These are phyloP conservation scores for Hygrophorus russula DNA, from an alignment of 768 basidiomycete genomes.

Conservation along the genomic window DNA sequence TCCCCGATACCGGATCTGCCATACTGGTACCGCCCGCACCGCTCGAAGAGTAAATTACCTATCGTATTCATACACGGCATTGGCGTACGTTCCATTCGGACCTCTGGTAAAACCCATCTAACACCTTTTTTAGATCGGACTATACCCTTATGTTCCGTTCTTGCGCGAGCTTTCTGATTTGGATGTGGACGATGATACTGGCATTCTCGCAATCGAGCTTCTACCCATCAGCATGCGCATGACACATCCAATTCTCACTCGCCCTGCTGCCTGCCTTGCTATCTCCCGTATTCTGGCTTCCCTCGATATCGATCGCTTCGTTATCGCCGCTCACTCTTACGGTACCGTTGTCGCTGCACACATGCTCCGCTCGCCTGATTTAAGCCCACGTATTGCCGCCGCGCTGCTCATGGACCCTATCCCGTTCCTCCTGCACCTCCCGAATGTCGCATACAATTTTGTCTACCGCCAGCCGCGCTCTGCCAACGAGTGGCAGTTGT, in stretches of 20 bases:
- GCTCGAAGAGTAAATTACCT: constrained; percentile 32
- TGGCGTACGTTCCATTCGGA: constrained; percentile 32
- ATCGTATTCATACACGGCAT: constrained; percentile 61
- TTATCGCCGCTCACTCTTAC: constrained; percentile 48
- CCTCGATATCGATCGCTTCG: constrained; percentile 25
- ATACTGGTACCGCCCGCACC: constrained; percentile 34
- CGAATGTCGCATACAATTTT: constrained; percentile 55
- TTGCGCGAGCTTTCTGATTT: constrained; percentile 29
- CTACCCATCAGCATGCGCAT: constrained; percentile 53
- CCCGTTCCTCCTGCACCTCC: constrained; percentile 51
- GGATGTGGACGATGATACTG: constrained; percentile 32
- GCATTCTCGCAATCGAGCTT: constrained; percentile 49
- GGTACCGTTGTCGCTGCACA: constrained; percentile 48
- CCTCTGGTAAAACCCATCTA: background rate
- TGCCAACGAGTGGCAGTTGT: constrained; percentile 46
- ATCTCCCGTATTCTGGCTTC: constrained; percentile 33
- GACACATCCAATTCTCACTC: constrained; percentile 35
- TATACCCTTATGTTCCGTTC: constrained; percentile 45
- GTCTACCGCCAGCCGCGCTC: constrained; percentile 42
- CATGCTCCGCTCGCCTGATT: constrained; percentile 30
- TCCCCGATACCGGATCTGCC: constrained; percentile 27
- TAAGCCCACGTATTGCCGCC: constrained; percentile 27
- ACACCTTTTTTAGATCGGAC: constrained; percentile 37
- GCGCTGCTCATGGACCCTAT: constrained; percentile 53
- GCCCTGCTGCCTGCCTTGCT: constrained; percentile 27